phyloP scores from a whole-genome alignment of 352 stramenopile species.

The Pythium graminicola region DNA sequence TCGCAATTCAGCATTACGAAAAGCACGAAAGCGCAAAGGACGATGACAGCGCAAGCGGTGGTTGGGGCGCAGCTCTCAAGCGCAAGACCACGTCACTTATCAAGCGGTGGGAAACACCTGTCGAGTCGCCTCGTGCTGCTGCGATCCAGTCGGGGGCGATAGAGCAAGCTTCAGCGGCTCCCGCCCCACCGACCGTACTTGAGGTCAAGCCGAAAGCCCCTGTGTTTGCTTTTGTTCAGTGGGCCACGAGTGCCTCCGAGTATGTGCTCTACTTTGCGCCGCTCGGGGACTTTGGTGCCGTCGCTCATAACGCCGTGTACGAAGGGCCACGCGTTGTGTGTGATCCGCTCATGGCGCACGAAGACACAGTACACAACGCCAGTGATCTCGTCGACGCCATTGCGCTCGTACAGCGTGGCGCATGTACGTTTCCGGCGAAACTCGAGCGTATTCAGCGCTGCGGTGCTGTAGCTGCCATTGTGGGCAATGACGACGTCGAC shows the following conservation, averaged over 20 bases:
- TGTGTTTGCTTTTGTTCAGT: slow-evolving; percentile 67
- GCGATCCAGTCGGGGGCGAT: no score
- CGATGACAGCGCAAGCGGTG: slow-evolving; percentile 5
- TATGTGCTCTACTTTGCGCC: slow-evolving; percentile 53
- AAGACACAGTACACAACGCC: slow-evolving; percentile 32
- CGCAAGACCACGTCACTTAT: slow-evolving; percentile 49
- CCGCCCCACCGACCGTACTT: not conserved
- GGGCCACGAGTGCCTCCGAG: slow-evolving; percentile 33
- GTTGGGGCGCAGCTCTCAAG: slow-evolving; percentile 27
- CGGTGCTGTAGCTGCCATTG: slow-evolving; percentile 49
- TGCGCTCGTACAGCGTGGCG: slow-evolving; percentile 48
- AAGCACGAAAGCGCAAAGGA: slow-evolving; percentile 12
- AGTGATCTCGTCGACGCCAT: slow-evolving; percentile 30
- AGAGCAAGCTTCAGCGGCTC: not conserved
- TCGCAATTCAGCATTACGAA: slow-evolving; percentile 18
- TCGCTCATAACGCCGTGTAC: slow-evolving; percentile 34
- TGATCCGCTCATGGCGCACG: slow-evolving; percentile 42
- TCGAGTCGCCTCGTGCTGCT: not conserved
- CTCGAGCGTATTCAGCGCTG: slow-evolving; percentile 51
- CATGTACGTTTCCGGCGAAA: slow-evolving; percentile 64
- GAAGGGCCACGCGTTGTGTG: slow-evolving; percentile 36
- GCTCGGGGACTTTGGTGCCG: slow-evolving; percentile 54
- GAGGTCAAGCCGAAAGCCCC: slow-evolving; percentile 18
- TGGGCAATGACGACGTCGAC: slow-evolving; percentile 55
- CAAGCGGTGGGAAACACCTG: slow-evolving; percentile 26